phyloP scores from a whole-genome alignment of 495 filamentous ascomycete species.

The Filosporella fistucella region DNA sequence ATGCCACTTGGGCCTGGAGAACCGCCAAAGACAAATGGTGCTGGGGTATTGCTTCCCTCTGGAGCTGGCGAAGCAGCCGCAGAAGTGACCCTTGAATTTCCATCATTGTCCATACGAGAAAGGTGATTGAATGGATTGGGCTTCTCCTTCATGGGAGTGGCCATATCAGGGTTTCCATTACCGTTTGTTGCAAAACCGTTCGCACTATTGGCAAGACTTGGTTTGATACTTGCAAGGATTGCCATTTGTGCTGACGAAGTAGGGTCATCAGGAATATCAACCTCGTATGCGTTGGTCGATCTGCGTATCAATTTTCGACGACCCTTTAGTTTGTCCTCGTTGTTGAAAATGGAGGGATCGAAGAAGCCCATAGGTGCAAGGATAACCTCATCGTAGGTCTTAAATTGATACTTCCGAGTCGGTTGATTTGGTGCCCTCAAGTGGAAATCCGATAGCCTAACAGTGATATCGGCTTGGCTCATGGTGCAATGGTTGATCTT shows the following conservation, averaged over 20 bases:
- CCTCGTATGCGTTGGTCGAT: conserved; percentile 89
- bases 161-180: conserved; percentile 28
- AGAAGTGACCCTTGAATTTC: conserved; percentile 71
- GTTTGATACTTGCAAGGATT: conserved; percentile 65
- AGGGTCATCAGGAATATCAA: conserved; percentile 80
- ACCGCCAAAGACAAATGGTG: conserved; percentile 51
- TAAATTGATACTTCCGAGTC: conserved; percentile 87
- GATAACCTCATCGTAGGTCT: conserved; percentile 90
- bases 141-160: conserved; percentile 50
- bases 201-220: conserved; percentile 38
- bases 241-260: conserved; percentile 78
- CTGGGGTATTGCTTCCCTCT: conserved; percentile 66
- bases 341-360: conserved; percentile 80
- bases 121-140: conserved; percentile 50
- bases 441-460: conserved; percentile 81
- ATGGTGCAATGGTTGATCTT: conserved; percentile 88
- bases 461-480: conserved; percentile 75
- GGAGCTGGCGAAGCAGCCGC: conserved; percentile 82
- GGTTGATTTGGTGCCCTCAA: conserved; percentile 82
- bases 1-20: conserved; percentile 36
- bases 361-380: conserved; percentile 89
- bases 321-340: conserved; percentile 68
- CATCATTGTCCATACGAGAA: conserved; percentile 41
- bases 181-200: conserved; percentile 14
- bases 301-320: conserved; percentile 74